These are phyloP conservation scores for Tetragonia tetragonoides DNA, from an alignment of 148 eudicot species.

Conservation along the genomic window DNA sequence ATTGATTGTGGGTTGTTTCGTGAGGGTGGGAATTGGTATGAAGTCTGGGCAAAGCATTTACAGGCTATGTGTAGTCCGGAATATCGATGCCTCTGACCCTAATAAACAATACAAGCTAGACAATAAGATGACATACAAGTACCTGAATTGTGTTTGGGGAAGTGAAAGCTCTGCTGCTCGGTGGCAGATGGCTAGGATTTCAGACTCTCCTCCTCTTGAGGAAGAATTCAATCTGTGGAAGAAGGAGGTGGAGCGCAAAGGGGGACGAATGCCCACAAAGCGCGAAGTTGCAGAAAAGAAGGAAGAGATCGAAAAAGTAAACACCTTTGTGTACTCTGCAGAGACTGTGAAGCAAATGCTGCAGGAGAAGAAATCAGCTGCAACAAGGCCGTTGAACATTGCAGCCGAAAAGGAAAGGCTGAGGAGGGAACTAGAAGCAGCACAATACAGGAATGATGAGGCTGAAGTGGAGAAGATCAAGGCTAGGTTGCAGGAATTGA, in stretches of 20 bases:
- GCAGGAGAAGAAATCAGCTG: conserved; percentile 93
- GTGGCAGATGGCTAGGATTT: conserved; percentile 98
- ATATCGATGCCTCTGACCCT: conserved; percentile 83
- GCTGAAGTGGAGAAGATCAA: conserved; percentile 69
- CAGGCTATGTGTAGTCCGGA: conserved; percentile 78
- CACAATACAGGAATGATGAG: conserved; percentile 69
- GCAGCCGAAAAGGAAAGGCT: conserved; percentile 96
- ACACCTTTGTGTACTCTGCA: conserved; percentile 76
- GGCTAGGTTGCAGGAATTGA: conserved; percentile 72
- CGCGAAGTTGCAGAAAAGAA: conserved; percentile 79
- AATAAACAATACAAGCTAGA: conserved; percentile 80
- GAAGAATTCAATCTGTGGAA: conserved; percentile 92
- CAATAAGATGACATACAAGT: conserved; percentile 88
- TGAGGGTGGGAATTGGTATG: conserved; percentile 93
- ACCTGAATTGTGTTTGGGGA: conserved; percentile 91
- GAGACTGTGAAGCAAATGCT: conserved; percentile 92
- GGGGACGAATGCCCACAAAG: conserved; percentile 74
- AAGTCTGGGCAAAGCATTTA: conserved; percentile 71
- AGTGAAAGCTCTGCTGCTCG: conserved; percentile 92
- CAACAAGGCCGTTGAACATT: conserved; percentile 80
- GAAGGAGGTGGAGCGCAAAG: conserved; percentile 78
- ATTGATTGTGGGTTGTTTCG: conserved; percentile 92
- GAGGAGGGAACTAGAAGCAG: conserved; percentile 77
- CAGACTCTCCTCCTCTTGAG: conserved; percentile 72
- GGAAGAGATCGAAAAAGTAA: conserved; percentile 74